Percentiles rank a stretch among this genome's conserved stretches.
phyloP scores from a whole-genome alignment of 768 basidiomycete genomes.

The Pisolithus orientalis region DNA sequence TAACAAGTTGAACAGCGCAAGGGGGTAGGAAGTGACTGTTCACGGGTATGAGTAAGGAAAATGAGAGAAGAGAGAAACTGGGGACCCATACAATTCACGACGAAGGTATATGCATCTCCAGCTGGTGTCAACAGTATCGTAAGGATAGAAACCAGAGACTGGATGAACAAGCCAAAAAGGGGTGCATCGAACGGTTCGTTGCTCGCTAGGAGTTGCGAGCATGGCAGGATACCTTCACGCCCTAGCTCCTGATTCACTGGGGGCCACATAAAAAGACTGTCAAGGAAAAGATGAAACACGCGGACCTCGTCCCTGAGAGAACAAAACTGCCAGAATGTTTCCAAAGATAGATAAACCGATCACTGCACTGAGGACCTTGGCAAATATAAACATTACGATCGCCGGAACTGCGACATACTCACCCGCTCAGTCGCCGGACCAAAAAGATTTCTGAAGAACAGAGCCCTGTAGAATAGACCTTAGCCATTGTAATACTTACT shows the following conservation, averaged over 20 bases:
- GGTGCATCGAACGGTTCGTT: constrained; percentile 70
- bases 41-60: not conserved
- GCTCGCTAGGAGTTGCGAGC: constrained; percentile 60
- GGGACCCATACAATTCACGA: constrained; percentile 49
- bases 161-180: constrained; percentile 52
- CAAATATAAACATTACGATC: constrained; percentile 1
- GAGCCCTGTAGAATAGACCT: constrained; percentile 34
- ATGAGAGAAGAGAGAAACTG: not conserved
- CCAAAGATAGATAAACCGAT: constrained; percentile 63
- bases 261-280: not conserved
- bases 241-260: constrained; percentile 53
- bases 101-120: constrained; percentile 71
- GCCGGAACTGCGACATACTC: constrained; percentile 2
- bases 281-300: constrained; percentile 3
- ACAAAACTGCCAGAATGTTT: constrained; percentile 57
- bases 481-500: not conserved
- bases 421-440: constrained; percentile 58
- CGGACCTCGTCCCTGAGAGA: constrained; percentile 59
- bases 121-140: constrained; percentile 54
- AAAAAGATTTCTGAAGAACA: constrained; percentile 72
- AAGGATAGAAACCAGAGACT: constrained; percentile 53
- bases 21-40: constrained; percentile 53
- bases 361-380: constrained; percentile 51
- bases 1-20: constrained; percentile 50
- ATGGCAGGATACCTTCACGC: constrained; percentile 63